Evolutionary conservation across 306 rosid genomes (phyloP).

Genomic region (Neltuma alba): DNA sequence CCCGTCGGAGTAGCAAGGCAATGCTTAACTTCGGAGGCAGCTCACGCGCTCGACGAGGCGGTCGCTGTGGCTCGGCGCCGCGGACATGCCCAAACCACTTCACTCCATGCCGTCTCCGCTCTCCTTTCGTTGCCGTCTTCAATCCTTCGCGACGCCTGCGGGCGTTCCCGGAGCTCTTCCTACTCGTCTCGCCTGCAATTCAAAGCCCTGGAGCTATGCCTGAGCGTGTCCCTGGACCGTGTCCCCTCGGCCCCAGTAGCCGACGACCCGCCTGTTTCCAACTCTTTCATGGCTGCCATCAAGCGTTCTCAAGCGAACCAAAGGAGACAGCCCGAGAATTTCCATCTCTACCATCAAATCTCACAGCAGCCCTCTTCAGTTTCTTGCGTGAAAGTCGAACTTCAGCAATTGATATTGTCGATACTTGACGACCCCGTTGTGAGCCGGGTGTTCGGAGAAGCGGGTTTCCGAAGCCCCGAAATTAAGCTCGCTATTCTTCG

Average conservation of each 20-base stretch:
- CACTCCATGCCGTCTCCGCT: slow-evolving; percentile 90
- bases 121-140: slow-evolving; percentile 73
- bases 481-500: slow-evolving; percentile 80
- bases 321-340: slow-evolving; percentile 84
- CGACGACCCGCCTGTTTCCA: slow-evolving; percentile 87
- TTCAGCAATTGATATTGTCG: slow-evolving; percentile 77
- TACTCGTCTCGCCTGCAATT: slow-evolving; percentile 88
- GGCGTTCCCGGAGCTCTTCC: slow-evolving; percentile 79
- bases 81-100: slow-evolving; percentile 88
- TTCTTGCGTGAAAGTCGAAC: slow-evolving; percentile 76
- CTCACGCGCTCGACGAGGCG: slow-evolving; percentile 84
- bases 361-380: slow-evolving; percentile 70
- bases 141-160: slow-evolving; percentile 78
- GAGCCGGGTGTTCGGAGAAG: slow-evolving; percentile 89
- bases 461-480: slow-evolving; percentile 98
- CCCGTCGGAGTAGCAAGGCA: slow-evolving; percentile 85
- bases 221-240: slow-evolving; percentile 84
- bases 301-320: slow-evolving; percentile 98
- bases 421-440: slow-evolving; percentile 97
- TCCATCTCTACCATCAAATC: slow-evolving; percentile 66
- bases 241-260: slow-evolving; percentile 60
- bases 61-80: slow-evolving; percentile 90
- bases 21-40: slow-evolving; percentile 84
- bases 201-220: slow-evolving; percentile 88
- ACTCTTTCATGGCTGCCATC: slow-evolving; percentile 97